Evolutionary conservation across 2,329 filamentous ascomycete species (phyloP).

Genomic region (Hymenoscyphus fraxineus): DNA sequence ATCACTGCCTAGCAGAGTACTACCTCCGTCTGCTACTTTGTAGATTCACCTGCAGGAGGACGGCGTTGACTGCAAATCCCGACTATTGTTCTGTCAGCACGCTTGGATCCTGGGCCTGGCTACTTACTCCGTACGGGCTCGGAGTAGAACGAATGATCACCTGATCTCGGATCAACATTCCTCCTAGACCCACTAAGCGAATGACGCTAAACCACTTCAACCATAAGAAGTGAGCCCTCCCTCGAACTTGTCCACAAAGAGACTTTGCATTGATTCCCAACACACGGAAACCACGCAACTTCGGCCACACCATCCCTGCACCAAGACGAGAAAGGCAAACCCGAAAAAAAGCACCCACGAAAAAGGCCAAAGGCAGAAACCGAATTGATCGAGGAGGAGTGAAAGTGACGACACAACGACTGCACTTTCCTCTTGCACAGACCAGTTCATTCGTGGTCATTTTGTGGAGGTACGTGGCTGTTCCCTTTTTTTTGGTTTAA

Average conservation of each 20-base stretch:
- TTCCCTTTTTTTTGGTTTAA: neutral
- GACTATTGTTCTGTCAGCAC: neutral
- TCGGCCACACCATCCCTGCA: constrained; percentile 1
- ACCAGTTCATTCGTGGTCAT: neutral
- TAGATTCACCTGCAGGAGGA: neutral
- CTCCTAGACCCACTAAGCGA: neutral
- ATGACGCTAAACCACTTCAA: neutral
- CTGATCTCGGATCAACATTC: neutral
- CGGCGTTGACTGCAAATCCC: neutral
- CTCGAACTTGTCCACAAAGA: constrained; percentile 4
- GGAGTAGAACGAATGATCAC: neutral
- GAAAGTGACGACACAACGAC: constrained; percentile 16
- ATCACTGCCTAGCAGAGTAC: neutral
- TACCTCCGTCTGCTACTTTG: neutral
- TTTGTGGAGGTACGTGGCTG: constrained; percentile 1
- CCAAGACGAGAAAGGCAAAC: neutral
- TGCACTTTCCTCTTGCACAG: neutral
- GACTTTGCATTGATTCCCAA: constrained; percentile 3
- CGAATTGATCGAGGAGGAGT: too few species aligned
- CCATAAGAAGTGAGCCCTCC: constrained; percentile 4
- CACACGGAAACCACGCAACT: constrained; percentile 1
- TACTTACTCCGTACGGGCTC: too few species aligned
- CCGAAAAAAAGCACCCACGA: constrained; percentile 1
- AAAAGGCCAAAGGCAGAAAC: neutral
- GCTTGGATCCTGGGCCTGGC: neutral